These are phyloP conservation scores for Blastobotrys elegans DNA, from an alignment of 1,139 yeast species.

Conservation along the genomic window DNA sequence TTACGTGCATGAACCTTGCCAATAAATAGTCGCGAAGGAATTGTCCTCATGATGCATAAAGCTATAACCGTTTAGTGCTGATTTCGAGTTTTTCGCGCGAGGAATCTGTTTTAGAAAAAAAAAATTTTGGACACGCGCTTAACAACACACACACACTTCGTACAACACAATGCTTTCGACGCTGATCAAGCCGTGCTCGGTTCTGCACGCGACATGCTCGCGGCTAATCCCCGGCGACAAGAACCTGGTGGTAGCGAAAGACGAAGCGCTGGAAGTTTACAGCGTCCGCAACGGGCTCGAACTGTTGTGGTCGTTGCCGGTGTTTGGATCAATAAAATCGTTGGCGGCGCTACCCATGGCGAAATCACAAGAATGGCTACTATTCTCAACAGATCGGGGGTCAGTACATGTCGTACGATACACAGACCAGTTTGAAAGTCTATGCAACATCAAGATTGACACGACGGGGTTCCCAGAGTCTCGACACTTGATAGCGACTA, in stretches of 20 bases:
- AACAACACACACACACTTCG: too few species aligned
- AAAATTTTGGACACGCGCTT: too few species aligned
- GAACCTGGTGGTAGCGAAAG: slow-evolving; percentile 15
- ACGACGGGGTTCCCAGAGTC: not conserved
- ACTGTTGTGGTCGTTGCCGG: slow-evolving; percentile 15
- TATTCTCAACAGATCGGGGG: slow-evolving; percentile 14
- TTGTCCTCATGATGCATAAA: too few species aligned
- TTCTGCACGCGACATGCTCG: slow-evolving; percentile 10
- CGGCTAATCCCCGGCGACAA: slow-evolving; percentile 8
- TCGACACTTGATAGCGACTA: slow-evolving; percentile 6
- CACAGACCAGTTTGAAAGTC: slow-evolving; percentile 12
- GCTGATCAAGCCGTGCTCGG: slow-evolving; percentile 12
- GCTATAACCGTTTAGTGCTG: too few species aligned
- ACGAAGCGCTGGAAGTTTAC: slow-evolving; percentile 12
- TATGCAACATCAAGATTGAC: not conserved
- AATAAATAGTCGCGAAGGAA: too few species aligned
- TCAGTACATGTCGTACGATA: slow-evolving; percentile 15
- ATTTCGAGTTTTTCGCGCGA: too few species aligned
- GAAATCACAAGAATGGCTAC: slow-evolving; percentile 13
- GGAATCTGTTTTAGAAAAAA: too few species aligned
- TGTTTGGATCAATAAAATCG: slow-evolving; percentile 14
- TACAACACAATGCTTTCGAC: slow-evolving; percentile 13
- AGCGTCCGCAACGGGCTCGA: slow-evolving; percentile 15
- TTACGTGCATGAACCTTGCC: too few species aligned
- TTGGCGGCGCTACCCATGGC: slow-evolving; percentile 15